Conservation (phyloP, 768 basidiomycete species). For the Psilocybe subaeruginosa region DNA sequence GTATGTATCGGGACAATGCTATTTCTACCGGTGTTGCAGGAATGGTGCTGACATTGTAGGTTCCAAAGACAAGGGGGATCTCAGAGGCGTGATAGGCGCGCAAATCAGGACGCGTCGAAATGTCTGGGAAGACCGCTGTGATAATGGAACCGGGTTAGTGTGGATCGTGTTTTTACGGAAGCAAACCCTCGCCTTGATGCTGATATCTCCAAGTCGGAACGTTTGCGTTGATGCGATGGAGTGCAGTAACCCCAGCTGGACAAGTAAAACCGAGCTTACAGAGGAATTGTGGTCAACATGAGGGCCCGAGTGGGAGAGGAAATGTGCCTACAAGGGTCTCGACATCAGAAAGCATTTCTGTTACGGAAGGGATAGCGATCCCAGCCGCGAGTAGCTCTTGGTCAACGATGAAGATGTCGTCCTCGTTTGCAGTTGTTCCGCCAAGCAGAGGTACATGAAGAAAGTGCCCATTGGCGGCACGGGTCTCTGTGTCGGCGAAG, state of each 20-base stretch:
- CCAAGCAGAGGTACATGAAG: conserved; percentile 28
- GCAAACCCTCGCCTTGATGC: conserved; percentile 24
- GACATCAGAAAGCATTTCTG: conserved; percentile 31
- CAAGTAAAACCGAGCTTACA: conserved; percentile 32
- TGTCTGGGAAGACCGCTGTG: conserved; percentile 36
- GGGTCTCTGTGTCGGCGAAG: conserved; percentile 29
- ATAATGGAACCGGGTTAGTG: not conserved
- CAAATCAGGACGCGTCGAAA: conserved; percentile 32
- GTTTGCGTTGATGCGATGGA: conserved; percentile 27
- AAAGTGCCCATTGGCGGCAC: conserved; percentile 28
- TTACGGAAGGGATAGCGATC: conserved; percentile 28
- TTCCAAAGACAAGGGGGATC: conserved; percentile 43
- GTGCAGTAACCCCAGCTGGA: conserved; percentile 25
- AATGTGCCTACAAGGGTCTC: conserved; percentile 28
- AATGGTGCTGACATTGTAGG: conserved; percentile 28
- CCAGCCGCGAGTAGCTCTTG: conserved; percentile 29
- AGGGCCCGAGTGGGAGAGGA: not conserved
- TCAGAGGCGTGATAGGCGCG: conserved; percentile 42
- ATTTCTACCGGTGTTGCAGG: conserved; percentile 24
- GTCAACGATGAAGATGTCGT: conserved; percentile 34
- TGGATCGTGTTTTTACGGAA: not conserved
- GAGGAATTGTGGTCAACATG: not conserved
- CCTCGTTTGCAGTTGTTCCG: conserved; percentile 34
- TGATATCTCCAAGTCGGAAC: conserved; percentile 31
- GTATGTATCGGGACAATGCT: conserved; percentile 34